Percentiles rank a stretch among this genome's conserved stretches.
Evolutionary conservation across 1,284 basidiomycete genomes (phyloP).

Genomic region (Porogramme epimiltina): DNA sequence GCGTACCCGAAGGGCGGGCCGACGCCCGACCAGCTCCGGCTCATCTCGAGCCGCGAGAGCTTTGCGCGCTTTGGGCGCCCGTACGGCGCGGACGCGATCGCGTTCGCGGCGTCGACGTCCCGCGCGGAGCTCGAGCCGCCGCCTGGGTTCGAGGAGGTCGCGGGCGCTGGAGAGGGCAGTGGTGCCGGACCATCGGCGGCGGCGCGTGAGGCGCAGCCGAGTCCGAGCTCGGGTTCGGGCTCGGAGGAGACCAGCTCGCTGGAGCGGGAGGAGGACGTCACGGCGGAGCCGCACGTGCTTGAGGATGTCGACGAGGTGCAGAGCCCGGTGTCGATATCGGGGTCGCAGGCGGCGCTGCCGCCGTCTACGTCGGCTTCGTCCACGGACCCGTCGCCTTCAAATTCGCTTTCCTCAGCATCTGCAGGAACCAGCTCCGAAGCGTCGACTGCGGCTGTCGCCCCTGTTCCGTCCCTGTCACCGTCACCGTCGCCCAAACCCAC

Average conservation of each 20-base stretch:
- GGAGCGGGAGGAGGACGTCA: neutral
- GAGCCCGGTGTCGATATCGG: constrained; percentile 1
- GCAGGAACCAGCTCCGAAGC: no score
- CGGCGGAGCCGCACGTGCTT: neutral
- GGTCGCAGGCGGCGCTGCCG: neutral
- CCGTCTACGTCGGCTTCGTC: neutral
- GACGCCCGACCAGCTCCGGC: constrained; percentile 53
- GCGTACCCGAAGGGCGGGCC: constrained; percentile 49
- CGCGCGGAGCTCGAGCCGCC: constrained; percentile 39
- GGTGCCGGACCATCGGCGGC: neutral
- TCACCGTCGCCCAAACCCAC: neutral
- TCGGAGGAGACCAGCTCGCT: neutral
- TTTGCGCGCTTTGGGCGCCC: constrained; percentile 52
- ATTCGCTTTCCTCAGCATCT: neutral
- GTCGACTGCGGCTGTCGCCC: neutral
- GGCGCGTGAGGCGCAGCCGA: neutral
- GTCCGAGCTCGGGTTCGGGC: constrained; percentile 1
- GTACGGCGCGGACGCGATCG: constrained; percentile 51
- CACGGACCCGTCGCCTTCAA: neutral
- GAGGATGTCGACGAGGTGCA: constrained; percentile 1
- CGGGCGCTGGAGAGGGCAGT: constrained; percentile 6
- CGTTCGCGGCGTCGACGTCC: constrained; percentile 39
- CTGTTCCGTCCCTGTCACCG: neutral
- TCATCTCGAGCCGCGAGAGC: constrained; percentile 48
- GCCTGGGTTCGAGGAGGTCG: constrained; percentile 35